Percentiles rank a stretch among this genome's conserved stretches.
These are phyloP conservation scores for Glebionis coronaria DNA, from an alignment of 129 eudicot genomes.

Conservation along the genomic window DNA sequence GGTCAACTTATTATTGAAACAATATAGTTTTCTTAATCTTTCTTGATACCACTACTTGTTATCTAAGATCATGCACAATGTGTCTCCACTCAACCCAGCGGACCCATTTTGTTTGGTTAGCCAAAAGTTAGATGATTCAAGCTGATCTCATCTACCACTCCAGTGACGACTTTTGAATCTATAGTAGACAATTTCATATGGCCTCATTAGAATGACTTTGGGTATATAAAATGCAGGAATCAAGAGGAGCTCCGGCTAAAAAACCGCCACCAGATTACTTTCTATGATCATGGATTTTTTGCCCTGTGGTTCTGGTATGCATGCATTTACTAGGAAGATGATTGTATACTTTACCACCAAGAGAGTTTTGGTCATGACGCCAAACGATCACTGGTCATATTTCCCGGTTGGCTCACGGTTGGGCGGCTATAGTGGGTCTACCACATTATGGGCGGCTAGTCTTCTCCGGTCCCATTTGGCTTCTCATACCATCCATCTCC, in stretches of 20 bases:
- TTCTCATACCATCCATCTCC: constrained; percentile 1
- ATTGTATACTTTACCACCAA: constrained; percentile 17
- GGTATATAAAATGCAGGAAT: constrained; percentile 52
- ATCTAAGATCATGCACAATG: too few relatives aligned
- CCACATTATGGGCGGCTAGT: constrained; percentile 3
- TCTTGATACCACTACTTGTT: too few relatives aligned
- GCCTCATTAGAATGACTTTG: not conserved
- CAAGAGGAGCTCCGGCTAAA: constrained; percentile 81
- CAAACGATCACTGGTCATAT: constrained; percentile 4
- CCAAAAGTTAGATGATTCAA: too few relatives aligned
- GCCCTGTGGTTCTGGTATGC: constrained; percentile 3
- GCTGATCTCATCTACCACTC: too few relatives aligned
- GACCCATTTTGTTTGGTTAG: too few relatives aligned
- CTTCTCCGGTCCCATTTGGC: constrained; percentile 4
- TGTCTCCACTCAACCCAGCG: too few relatives aligned
- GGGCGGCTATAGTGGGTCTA: constrained; percentile 5
- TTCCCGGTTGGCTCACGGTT: constrained; percentile 5
- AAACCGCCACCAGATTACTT: constrained; percentile 85
- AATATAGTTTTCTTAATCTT: too few relatives aligned
- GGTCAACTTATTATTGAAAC: too few relatives aligned
- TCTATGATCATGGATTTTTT: constrained; percentile 35
- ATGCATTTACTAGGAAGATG: not conserved
- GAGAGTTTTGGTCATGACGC: constrained; percentile 14
- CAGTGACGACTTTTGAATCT: too few relatives aligned
- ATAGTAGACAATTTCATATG: not conserved